Evolutionary conservation across 2,329 filamentous ascomycete genomes (phyloP).

Genomic region (Diplodia corticola): DNA sequence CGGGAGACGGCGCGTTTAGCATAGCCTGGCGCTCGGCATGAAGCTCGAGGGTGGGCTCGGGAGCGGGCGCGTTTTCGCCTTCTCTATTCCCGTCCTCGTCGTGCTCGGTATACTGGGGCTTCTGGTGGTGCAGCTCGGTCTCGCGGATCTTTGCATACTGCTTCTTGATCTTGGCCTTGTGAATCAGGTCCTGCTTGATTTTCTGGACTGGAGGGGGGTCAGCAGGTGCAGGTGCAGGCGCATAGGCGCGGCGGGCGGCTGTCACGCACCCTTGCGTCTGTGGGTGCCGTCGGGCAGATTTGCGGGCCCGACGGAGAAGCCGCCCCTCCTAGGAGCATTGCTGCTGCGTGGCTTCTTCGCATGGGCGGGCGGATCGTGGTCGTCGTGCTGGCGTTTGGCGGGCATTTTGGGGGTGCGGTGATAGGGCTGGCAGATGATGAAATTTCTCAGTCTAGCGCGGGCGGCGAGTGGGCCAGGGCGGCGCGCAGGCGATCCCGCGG

Average conservation of each 20-base stretch:
- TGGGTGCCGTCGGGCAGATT: constrained; percentile 90
- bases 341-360: constrained; percentile 46
- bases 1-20: constrained; percentile 47
- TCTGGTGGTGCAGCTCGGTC: constrained; percentile 35
- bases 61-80: constrained; percentile 26
- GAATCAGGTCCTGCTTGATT: constrained; percentile 85
- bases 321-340: constrained; percentile 59
- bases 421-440: constrained; percentile 15
- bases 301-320: constrained; percentile 83
- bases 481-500: background rate
- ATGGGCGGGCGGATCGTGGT: constrained; percentile 43
- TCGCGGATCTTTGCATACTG: constrained; percentile 86
- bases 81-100: constrained; percentile 32
- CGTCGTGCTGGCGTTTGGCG: constrained; percentile 56
- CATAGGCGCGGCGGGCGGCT: background rate
- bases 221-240: background rate
- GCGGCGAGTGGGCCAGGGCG: background rate
- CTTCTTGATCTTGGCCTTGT: constrained; percentile 92
- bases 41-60: constrained; percentile 50
- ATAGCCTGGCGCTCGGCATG: constrained; percentile 63
- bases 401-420: constrained; percentile 50
- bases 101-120: constrained; percentile 31
- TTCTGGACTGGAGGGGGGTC: constrained; percentile 64
- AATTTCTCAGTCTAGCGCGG: background rate
- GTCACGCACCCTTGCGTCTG: constrained; percentile 68